Base-by-base conservation (phyloP, 306 rosid genomes). In the Cucumis hystrix region DNA sequence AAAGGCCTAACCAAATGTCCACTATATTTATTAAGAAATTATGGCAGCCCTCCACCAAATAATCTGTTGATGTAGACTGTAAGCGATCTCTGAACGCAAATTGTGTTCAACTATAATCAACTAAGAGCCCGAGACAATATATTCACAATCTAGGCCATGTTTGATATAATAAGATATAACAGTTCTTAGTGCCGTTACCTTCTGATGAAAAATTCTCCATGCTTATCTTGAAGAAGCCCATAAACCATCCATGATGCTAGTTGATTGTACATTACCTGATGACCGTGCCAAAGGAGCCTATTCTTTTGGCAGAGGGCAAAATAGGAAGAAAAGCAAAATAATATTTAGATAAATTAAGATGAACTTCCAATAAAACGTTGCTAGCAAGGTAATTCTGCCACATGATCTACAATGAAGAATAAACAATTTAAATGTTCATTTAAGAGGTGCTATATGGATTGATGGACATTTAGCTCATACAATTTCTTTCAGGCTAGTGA, bases 271-370 rank as follows among this genome's bases (percentile, higher is more conserved):
- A 95, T 83, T 70, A 92, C 93, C 87, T 92, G 99, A 87, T 95
- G 93, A 57, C 93, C 97, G 52, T 92, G 99, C 99, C 99, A 92
- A 75, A 95, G 99, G 84, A 95, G 97, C 93, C 99, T 95, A 84
- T 56, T 86, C 81, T 90, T 89, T 83, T 89, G 86, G 67, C 84
- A 86, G 35, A 67, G 28, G 83, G 73, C 13, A 82, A 78, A 17
- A 75, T 63, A 49, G 41, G 77, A 39, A 33, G 7, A 35, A 8
- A 58, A 67, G 49, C 16, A 64, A 41, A 76, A 80, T 63, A 62
- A 76, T 81, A 80, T 78, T 79, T 65, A 35, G 54, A 33, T 28
- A n/a, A 66, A 70, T 21, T 45, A 25, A 33, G 81, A 30, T 18
- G 65, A 68, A 10, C 23, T 23, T 40, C 15, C 15, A 39, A 60